Base-by-base conservation (phyloP, 2,329 filamentous ascomycete species). In the Incumbomyces lentus region DNA sequence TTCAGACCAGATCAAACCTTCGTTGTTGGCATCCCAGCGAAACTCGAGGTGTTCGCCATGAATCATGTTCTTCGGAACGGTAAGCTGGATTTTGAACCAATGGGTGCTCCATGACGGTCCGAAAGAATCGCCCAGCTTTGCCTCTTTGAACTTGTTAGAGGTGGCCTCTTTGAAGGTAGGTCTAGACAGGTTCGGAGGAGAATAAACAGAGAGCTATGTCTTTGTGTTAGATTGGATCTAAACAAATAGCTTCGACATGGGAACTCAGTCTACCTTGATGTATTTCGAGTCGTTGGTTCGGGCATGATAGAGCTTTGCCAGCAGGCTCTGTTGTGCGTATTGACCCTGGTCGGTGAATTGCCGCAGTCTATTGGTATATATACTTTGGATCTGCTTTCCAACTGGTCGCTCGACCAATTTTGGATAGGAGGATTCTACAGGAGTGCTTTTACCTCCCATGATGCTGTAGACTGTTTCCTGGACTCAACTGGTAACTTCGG, bases 71-170 rank as follows among this genome's bases (percentile, higher is more conserved):
- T 78, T 62, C 6, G 92, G 90, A 12, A 96, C 75, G 3, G 78
- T 86, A 52, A 98, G 69, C 47, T 82, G 71, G 47, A 95, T 78
- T 58, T 81, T 86, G 75, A 98, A 94, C 92, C 92, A 98, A 65
- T 96, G 92, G 7, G 92, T 98, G 1, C 88, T 84, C 92, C 92
- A 98, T 31, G 88, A 92, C 1, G 92, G 92, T 0, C 92, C 92
- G 57, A 96, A 96, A 6, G 73, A 79, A 48, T 83, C 75, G 49
- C 90, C 89, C 46, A 88, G 79, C 14, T 76, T 70, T 7, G 89
- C 84, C 40, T 81, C 75, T 43, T 75, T 76, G 69, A 90, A 98
- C 6, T 81, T 69, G 55, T 93, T 81, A n/a, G 71, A 74, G 11
- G 72, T 79, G 11, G 89, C 90, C 47, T 95, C 86, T 52, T 89